Evolutionary conservation across 2,329 filamentous ascomycete genomes (phyloP), one percentile per base, ranked within the genome.

Genomic region (Ophiosphaerella narmari): DNA sequence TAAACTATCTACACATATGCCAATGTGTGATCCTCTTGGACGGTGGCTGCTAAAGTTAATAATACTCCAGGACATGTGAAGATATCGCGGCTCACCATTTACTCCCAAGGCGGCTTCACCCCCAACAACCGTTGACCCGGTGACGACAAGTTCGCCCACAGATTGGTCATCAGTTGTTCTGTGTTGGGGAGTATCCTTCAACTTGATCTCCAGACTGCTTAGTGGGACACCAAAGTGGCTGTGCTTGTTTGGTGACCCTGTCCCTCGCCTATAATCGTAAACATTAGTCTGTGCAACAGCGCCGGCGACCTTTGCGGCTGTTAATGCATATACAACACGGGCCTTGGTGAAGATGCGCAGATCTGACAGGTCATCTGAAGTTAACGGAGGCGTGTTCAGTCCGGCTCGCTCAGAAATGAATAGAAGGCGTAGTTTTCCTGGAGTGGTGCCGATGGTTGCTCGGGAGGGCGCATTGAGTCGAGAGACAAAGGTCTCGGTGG

Each of bases 251-350:
- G 57, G 68, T 6, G 59, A 43, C 37, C 73, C 68, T 35, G 73
- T 33, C 74, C 76, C 54, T 81, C 80, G 59, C 41, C 93, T 80
- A 72, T 97, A 97, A 70, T 97, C 93, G 67, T 90, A 95, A 34
- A 92, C 81, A 54, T 90, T 86, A 7, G 90, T 96, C 75, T 97
- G 93, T 1, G 88, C 80, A n/a, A 96, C 84, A 1, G 92, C 88
- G 33, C 94, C 94, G 2, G 92, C 93, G n/a, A 97, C 89, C 53
- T 85, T 84, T 21, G 90, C 79, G 1, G 89, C 86, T 14, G 91
- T 89, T 46, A 99, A 80, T 3, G 91, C 92, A 72, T 97, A 96
- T 43, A 95, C 80, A 48, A 97, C 80, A 43, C 91, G 85, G 1
- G 91, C 87, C 24, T 88, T 84, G 2, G 89, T 90, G 72, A 91